Conservation (phyloP, 2,329 filamentous ascomycete genomes). For the Aspergillus luchuensis region DNA sequence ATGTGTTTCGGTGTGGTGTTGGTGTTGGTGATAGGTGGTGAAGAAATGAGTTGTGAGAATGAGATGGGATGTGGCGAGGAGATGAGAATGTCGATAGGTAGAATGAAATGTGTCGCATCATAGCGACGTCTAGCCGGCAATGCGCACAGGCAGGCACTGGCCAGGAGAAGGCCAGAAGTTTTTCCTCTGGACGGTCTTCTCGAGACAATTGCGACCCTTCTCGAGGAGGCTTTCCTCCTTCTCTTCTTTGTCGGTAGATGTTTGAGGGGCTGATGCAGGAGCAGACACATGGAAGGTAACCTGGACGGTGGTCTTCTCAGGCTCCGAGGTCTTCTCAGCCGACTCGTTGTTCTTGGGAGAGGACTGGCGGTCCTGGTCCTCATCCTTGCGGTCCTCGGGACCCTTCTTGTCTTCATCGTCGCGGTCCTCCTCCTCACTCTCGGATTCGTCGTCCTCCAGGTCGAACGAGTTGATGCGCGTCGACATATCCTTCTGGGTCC, state of each 20-base stretch:
- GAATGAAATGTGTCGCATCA: not conserved
- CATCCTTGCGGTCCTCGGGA: slow-evolving; percentile 6
- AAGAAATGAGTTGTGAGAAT: not conserved
- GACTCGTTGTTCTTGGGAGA: not conserved
- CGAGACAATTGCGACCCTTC: slow-evolving; percentile 32
- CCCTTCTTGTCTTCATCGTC: slow-evolving; percentile 18
- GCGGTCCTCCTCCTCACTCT: slow-evolving; percentile 21
- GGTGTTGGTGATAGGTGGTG: not conserved
- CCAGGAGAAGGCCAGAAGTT: slow-evolving; percentile 29
- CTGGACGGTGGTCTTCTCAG: slow-evolving; percentile 16
- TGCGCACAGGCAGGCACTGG: slow-evolving; percentile 27
- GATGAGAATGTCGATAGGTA: not conserved
- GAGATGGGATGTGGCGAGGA: not conserved
- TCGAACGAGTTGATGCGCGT: slow-evolving; percentile 40
- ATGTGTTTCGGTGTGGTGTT: not conserved
- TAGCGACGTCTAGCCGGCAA: slow-evolving; percentile 16
- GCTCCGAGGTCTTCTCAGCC: slow-evolving; percentile 5
- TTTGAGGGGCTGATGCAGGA: not conserved
- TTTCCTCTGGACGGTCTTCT: slow-evolving; percentile 28
- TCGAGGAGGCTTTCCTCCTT: slow-evolving; percentile 27
- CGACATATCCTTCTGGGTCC: slow-evolving; percentile 40
- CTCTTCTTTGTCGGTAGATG: slow-evolving; percentile 10
- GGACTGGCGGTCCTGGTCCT: not conserved
- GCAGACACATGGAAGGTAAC: slow-evolving; percentile 22
- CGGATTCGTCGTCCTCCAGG: slow-evolving; percentile 38